Evolutionary conservation across 768 basidiomycete genomes (phyloP), one percentile per base, ranked within the genome.

Genomic region (Tricholoma sp.): DNA sequence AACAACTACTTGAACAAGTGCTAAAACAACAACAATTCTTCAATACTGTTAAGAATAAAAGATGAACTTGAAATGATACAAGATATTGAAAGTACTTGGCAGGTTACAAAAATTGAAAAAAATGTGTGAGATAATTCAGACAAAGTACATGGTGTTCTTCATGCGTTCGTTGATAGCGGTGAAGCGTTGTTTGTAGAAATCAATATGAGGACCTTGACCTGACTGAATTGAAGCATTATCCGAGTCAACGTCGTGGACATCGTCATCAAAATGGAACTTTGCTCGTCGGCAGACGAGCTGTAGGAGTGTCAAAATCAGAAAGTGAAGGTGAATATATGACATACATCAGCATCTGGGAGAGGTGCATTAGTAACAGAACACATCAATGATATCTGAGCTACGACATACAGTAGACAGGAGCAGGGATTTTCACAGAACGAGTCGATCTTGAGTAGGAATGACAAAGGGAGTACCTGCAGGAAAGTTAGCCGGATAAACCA

Each of bases 361-460:
- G 10, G 17, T 17, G 10, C 45, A 29, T 29, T 31, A 49, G 15
- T 45, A 15, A 32, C 5, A 57, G 24, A 18, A 10, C 7, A 29
- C 10, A 53, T 15, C 51, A n/a, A 12, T 3, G n/a, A 15, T 20
- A 18, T 20, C 33, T 28, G 37, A 1, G 4, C 3, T 15, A 29
- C 31, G 44, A 61, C 84, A 65, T 59, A 88, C 85, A 87, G 57
- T 88, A 88, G 0, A 88, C 85, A 0, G 86, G 87, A 0, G 86
- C 86, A 0, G 86, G 86, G 18, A 88, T 83, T 2, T 86, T 88
- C 2, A 88, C 87, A 0, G 85, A 84, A n/a, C 84, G 78, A 2
- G 86, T 87, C 9, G 86, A 79, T 1, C 87, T 78, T 0, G 85
- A 80, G 55, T 87, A 88, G 20, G 84, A 81, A 49, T 88, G 86